These are phyloP conservation scores for Trichophyton rubrum DNA, from an alignment of 2,329 filamentous ascomycete species.

Conservation along the genomic window DNA sequence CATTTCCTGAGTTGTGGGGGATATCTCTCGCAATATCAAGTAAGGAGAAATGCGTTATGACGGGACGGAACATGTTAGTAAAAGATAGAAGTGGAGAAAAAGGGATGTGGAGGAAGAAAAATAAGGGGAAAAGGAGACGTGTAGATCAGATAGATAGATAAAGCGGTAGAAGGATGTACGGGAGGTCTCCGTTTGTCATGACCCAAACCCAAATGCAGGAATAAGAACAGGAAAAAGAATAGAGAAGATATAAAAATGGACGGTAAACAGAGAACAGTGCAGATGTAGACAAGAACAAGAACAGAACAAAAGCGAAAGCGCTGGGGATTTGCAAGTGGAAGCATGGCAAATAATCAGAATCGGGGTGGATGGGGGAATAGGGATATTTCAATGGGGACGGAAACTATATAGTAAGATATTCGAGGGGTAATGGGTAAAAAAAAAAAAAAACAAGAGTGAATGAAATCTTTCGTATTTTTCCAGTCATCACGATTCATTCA, in stretches of 20 bases:
- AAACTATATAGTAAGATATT: not conserved
- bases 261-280: not conserved
- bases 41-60: not conserved
- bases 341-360: not conserved
- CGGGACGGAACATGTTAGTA: not conserved
- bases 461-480: not conserved
- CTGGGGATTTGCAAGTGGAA: not conserved
- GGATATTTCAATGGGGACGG: not conserved
- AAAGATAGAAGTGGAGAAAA: not conserved
- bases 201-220: conserved; percentile 3
- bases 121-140: not conserved
- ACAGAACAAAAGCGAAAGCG: not conserved
- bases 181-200: not conserved
- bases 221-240: not conserved
- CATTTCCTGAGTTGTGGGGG: not conserved
- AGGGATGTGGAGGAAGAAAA: not conserved
- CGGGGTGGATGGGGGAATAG: not conserved
- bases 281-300: not conserved
- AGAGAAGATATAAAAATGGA: not conserved
- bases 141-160: not conserved
- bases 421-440: not conserved
- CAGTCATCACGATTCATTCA: not conserved
- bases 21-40: not conserved
- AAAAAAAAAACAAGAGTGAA: not conserved
- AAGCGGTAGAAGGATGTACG: not conserved